phyloP scores from a whole-genome alignment of 2,329 filamentous ascomycete genomes.

The Diaporthe nobilis region DNA sequence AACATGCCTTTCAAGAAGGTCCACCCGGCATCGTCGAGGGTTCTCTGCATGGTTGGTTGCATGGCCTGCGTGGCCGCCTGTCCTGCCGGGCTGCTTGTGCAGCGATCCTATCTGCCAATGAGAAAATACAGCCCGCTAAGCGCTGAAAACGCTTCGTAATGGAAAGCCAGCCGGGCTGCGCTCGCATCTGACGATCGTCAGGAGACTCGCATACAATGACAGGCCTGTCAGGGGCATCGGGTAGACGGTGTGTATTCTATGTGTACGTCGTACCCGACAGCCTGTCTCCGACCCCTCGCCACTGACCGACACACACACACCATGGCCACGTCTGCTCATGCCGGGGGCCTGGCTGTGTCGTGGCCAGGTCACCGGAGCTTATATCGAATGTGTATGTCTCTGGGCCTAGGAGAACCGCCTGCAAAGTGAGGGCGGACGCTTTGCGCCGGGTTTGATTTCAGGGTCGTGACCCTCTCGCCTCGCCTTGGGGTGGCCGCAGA shows the following conservation, averaged over 20 bases:
- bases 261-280: conserved; percentile 11
- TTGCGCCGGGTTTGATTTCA: background rate
- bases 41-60: conserved; percentile 23
- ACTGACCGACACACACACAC: conserved; percentile 15
- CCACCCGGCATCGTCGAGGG: conserved; percentile 19
- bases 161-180: conserved; percentile 13
- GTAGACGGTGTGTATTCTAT: conserved; percentile 28
- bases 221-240: conserved; percentile 24
- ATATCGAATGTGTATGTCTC: background rate
- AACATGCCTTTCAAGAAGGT: conserved; percentile 11
- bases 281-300: conserved; percentile 17
- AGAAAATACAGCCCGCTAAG: conserved; percentile 40
- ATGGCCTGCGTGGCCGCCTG: conserved; percentile 34
- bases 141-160: conserved; percentile 38
- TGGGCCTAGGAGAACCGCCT: background rate
- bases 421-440: background rate
- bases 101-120: conserved; percentile 37
- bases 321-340: conserved; percentile 25
- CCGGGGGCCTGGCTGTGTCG: background rate
- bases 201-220: conserved; percentile 34
- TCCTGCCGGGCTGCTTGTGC: conserved; percentile 21
- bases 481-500: background rate
- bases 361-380: background rate
- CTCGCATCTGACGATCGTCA: conserved; percentile 42
- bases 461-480: conserved; percentile 1